phyloP scores from a whole-genome alignment of 441 rosid species.

The Oxalis stricta region DNA sequence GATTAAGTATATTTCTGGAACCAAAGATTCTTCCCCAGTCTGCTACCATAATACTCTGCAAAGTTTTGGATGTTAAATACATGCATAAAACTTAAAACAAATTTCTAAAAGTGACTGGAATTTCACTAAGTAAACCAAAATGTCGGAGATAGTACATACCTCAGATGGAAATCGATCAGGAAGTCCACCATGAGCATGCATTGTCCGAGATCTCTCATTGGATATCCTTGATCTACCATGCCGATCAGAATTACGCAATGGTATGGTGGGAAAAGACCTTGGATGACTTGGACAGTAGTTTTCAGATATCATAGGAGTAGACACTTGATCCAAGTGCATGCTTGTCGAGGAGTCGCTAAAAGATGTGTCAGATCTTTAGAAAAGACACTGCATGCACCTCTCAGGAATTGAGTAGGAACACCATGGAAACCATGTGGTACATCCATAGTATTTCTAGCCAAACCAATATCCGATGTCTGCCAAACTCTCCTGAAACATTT shows the following conservation, averaged over 20 bases:
- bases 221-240: constrained; percentile 55
- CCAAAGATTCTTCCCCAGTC: constrained; percentile 45
- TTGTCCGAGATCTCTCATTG: constrained; percentile 40
- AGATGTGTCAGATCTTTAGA: constrained; percentile 47
- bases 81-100: no score
- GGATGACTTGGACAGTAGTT: constrained; percentile 45
- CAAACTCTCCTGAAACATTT: constrained; percentile 26
- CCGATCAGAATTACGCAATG: constrained; percentile 54
- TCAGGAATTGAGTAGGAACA: constrained; percentile 31
- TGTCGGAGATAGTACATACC: constrained; percentile 24
- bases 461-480: constrained; percentile 34
- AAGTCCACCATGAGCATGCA: constrained; percentile 34
- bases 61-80: no score
- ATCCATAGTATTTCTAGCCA: constrained; percentile 35
- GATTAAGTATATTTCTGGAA: constrained; percentile 48
- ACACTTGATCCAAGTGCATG: constrained; percentile 35
- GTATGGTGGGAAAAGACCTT: constrained; percentile 33
- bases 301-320: constrained; percentile 35
- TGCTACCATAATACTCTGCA: constrained; percentile 46
- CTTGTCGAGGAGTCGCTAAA: constrained; percentile 57
- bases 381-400: constrained; percentile 36
- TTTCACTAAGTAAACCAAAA: no score
- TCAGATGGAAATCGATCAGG: constrained; percentile 49
- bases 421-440: constrained; percentile 37
- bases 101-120: no score